Percentiles rank a stretch among this genome's conserved stretches.
Conservation (phyloP, 2,329 filamentous ascomycete genomes). For the Aschersonia sp. region DNA sequence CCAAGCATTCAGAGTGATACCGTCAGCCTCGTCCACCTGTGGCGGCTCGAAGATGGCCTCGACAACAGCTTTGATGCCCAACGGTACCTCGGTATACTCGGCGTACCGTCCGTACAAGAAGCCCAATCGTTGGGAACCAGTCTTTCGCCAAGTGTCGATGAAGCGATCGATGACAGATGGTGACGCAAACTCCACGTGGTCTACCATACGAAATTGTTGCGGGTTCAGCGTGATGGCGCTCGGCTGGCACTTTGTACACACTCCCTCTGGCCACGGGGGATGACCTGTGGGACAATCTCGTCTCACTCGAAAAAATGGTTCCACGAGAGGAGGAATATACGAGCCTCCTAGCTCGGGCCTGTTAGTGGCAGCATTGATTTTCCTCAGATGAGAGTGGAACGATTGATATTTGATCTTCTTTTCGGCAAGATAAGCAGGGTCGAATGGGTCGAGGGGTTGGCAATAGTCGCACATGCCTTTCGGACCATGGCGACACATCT, state of each 20-base stretch:
- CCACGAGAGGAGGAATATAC: slow-evolving; percentile 87
- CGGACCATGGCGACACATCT: slow-evolving; percentile 89
- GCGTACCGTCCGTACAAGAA: slow-evolving; percentile 85
- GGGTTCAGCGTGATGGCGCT: slow-evolving; percentile 92
- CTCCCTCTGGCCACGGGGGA: slow-evolving; percentile 85
- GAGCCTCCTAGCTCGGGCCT: slow-evolving; percentile 88
- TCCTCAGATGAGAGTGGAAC: slow-evolving; percentile 87
- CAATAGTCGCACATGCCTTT: slow-evolving; percentile 99
- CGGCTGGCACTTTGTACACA: slow-evolving; percentile 96
- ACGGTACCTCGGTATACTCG: slow-evolving; percentile 82
- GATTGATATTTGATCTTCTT: slow-evolving; percentile 99
- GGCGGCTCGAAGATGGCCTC: slow-evolving; percentile 96
- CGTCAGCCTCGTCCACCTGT: slow-evolving; percentile 78
- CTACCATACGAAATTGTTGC: slow-evolving; percentile 90
- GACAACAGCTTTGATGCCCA: slow-evolving; percentile 89
- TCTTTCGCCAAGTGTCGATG: slow-evolving; percentile 81
- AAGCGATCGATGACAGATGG: slow-evolving; percentile 77
- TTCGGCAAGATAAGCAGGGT: slow-evolving; percentile 74
- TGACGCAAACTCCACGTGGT: slow-evolving; percentile 91
- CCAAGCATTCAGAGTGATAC: slow-evolving; percentile 75
- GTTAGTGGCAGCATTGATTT: slow-evolving; percentile 92
- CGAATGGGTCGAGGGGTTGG: slow-evolving; percentile 91
- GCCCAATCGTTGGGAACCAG: slow-evolving; percentile 70
- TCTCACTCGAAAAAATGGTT: slow-evolving; percentile 84
- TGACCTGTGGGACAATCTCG: slow-evolving; percentile 86